phyloP scores from a whole-genome alignment of 139 green algal species.

The Picochlorum sp. region DNA sequence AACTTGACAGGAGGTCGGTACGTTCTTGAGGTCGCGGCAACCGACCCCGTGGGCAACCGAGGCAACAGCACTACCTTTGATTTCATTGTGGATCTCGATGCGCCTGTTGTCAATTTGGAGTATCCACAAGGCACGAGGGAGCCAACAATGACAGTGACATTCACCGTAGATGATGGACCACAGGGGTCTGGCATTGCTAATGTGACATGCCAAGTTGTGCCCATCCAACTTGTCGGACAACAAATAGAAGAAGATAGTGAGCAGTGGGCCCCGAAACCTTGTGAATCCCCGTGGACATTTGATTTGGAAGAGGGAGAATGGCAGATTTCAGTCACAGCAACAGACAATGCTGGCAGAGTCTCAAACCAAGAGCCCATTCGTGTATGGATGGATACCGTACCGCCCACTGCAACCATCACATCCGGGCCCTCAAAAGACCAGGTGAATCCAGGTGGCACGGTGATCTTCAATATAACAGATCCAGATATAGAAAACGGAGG shows the following conservation, averaged over 20 bases:
- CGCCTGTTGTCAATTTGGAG: slow-evolving; percentile 12
- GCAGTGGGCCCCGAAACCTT: slow-evolving; percentile 9
- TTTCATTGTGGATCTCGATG: slow-evolving; percentile 17
- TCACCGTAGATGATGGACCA: slow-evolving; percentile 14
- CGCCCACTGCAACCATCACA: slow-evolving; percentile 7
- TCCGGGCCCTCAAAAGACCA: not conserved
- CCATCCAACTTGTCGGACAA: not conserved
- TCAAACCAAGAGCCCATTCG: slow-evolving; percentile 3
- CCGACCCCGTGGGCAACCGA: slow-evolving; percentile 28
- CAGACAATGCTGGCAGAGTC: slow-evolving; percentile 15
- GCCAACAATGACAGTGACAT: slow-evolving; percentile 21
- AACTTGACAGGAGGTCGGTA: slow-evolving; percentile 31
- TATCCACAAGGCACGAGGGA: slow-evolving; percentile 9
- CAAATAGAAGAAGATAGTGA: not conserved
- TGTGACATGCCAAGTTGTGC: slow-evolving; percentile 23
- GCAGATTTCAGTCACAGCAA: slow-evolving; percentile 17
- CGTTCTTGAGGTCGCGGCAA: slow-evolving; percentile 8
- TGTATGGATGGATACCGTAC: slow-evolving; percentile 16
- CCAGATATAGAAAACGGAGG: not conserved
- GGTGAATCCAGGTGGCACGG: not conserved
- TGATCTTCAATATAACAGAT: not conserved
- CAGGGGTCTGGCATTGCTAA: slow-evolving; percentile 19
- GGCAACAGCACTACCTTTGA: not conserved
- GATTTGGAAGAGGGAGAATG: slow-evolving; percentile 26
- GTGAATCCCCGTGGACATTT: slow-evolving; percentile 21